Conservation (phyloP, 306 rosid species). For the Lotus japonicus region DNA sequence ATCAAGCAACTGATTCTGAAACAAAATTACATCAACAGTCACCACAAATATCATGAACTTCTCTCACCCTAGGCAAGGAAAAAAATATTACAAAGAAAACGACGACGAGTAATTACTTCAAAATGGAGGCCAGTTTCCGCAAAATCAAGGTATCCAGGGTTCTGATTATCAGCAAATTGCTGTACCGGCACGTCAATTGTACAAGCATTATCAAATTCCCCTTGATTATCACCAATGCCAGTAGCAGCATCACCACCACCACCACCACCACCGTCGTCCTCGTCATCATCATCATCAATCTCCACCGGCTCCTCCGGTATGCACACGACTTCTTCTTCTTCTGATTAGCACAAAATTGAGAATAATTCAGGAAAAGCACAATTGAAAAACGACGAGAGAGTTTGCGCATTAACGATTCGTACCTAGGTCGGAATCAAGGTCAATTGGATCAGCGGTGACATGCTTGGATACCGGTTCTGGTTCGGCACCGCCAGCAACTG, state of each 20-base stretch:
- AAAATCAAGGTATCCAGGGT: constrained; percentile 6
- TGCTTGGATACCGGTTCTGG: background rate
- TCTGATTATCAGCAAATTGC: constrained; percentile 27
- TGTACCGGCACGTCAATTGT: background rate
- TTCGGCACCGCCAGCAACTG: constrained; percentile 27
- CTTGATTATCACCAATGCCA: background rate
- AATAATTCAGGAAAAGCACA: background rate
- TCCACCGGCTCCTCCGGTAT: constrained; percentile 3
- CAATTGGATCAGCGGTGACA: constrained; percentile 23
- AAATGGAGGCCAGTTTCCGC: constrained; percentile 19
- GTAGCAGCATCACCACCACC: background rate
- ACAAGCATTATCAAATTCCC: constrained; percentile 1
- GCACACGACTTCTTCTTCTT: constrained; percentile 9
- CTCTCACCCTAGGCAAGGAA: background rate
- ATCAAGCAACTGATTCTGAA: constrained; percentile 27
- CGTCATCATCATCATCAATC: background rate
- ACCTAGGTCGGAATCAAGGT: constrained; percentile 41
- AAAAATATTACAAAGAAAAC: background rate
- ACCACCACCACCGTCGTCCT: background rate
- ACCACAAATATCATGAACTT: background rate
- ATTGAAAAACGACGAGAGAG: background rate
- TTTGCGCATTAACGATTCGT: constrained; percentile 8
- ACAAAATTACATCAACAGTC: background rate
- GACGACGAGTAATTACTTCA: constrained; percentile 27
- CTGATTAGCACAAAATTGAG: constrained; percentile 9